These are phyloP conservation scores for Prosopis cineraria DNA, from an alignment of 306 rosid species.

Conservation along the genomic window DNA sequence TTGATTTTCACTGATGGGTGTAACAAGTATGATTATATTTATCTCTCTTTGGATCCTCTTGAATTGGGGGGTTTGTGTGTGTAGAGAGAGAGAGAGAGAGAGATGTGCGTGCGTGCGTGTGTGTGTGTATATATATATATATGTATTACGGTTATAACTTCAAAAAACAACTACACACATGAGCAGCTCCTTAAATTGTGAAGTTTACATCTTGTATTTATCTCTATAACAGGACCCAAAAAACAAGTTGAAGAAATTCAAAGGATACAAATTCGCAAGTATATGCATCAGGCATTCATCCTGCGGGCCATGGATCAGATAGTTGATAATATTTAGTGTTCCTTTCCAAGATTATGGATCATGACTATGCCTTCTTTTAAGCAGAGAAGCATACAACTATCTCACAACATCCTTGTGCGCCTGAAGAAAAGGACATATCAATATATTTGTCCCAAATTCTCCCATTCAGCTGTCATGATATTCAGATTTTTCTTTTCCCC, in stretches of 20 bases:
- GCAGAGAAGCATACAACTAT: neutral
- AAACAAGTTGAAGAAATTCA: neutral
- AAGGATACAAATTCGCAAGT: neutral
- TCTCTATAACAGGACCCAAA: neutral
- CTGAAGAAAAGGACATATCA: neutral
- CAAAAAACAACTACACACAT: neutral
- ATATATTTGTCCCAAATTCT: neutral
- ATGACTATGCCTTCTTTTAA: neutral
- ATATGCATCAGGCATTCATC: neutral
- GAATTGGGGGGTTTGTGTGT: too few species aligned
- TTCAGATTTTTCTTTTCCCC: neutral
- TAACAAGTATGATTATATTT: neutral
- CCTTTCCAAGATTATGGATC: constrained; percentile 1
- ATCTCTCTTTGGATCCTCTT: neutral
- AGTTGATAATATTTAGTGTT: neutral
- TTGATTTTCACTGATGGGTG: neutral
- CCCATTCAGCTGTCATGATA: neutral
- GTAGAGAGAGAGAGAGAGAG: too few species aligned
- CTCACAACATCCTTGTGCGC: neutral
- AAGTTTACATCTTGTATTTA: too few species aligned
- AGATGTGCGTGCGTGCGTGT: too few species aligned
- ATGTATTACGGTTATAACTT: too few species aligned
- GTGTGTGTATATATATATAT: too few species aligned
- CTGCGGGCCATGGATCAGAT: neutral
- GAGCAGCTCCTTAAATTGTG: neutral